These are phyloP conservation scores for Achaetomiella virescens DNA, from an alignment of 495 filamentous ascomycete species.

Conservation along the genomic window DNA sequence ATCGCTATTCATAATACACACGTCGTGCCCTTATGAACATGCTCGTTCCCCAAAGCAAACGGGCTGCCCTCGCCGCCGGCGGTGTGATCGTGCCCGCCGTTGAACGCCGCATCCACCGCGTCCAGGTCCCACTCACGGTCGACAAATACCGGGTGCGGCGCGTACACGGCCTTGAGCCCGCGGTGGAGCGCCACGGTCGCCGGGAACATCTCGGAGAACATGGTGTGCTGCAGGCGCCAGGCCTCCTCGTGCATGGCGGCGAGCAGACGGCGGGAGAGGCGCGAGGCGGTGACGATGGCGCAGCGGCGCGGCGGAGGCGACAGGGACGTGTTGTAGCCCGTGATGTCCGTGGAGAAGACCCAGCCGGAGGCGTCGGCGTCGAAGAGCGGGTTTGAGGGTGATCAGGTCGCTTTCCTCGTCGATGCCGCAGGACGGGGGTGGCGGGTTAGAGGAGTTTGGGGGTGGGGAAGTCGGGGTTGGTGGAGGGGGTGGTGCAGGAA, in stretches of 20 bases:
- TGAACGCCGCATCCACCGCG: constrained; percentile 76
- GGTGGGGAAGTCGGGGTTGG: constrained; percentile 16
- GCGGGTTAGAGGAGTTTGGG: constrained; percentile 24
- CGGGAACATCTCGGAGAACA: constrained; percentile 96
- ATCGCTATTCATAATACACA: constrained; percentile 95
- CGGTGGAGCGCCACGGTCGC: constrained; percentile 80
- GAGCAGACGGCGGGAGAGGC: constrained; percentile 75
- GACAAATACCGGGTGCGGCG: constrained; percentile 83
- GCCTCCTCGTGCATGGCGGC: constrained; percentile 86
- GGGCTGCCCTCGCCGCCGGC: constrained; percentile 60
- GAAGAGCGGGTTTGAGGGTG: constrained; percentile 89
- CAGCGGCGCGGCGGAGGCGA: constrained; percentile 71
- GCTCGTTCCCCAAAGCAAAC: constrained; percentile 74
- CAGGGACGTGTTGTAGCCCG: constrained; percentile 65
- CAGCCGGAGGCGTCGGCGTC: constrained; percentile 82
- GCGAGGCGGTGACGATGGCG: constrained; percentile 76
- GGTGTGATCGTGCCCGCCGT: constrained; percentile 73
- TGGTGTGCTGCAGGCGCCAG: constrained; percentile 66
- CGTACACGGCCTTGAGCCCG: constrained; percentile 90
- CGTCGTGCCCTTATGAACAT: constrained; percentile 79
- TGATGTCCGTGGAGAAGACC: constrained; percentile 77
- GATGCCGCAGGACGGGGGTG: constrained; percentile 61
- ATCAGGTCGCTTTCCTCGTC: constrained; percentile 92
- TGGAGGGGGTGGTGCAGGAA: constrained; percentile 32
- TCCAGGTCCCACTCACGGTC: constrained; percentile 72